Conservation (phyloP, 495 filamentous ascomycete genomes). For the Podospora anserina region DNA sequence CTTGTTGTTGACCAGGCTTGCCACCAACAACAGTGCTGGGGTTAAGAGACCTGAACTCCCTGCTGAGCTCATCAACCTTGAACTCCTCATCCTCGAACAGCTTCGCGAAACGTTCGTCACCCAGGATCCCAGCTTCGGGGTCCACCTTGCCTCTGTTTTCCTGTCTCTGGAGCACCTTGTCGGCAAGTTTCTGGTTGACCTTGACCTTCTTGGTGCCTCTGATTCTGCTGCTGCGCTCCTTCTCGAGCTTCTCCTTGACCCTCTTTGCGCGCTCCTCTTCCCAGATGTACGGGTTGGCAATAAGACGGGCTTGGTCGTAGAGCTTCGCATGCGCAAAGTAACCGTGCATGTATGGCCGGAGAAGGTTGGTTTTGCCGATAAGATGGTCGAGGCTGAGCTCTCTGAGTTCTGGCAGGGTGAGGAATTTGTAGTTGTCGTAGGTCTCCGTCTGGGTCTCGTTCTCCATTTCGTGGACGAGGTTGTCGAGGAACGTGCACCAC, state of each 20-base stretch:
- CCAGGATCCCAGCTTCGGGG: conserved; percentile 59
- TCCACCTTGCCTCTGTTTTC: conserved; percentile 74
- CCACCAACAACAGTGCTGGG: conserved; percentile 57
- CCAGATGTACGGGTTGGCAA: conserved; percentile 87
- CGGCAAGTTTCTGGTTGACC: conserved; percentile 80
- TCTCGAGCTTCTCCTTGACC: conserved; percentile 88
- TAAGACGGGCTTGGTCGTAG: conserved; percentile 91
- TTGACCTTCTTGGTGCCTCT: conserved; percentile 88
- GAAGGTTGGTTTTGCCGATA: conserved; percentile 76
- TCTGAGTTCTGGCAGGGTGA: conserved; percentile 78
- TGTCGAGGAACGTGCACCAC: conserved; percentile 97
- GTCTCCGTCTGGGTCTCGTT: conserved; percentile 69
- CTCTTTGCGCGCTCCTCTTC: conserved; percentile 84
- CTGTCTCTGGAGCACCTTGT: conserved; percentile 75
- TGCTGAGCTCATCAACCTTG: conserved; percentile 81
- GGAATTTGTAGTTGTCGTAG: conserved; percentile 98
- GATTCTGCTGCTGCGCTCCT: conserved; percentile 88
- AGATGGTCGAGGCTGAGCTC: conserved; percentile 80
- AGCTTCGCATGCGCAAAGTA: conserved; percentile 92
- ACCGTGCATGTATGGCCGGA: conserved; percentile 97
- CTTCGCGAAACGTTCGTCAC: conserved; percentile 78
- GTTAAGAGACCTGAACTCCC: conserved; percentile 83
- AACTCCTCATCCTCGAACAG: conserved; percentile 94
- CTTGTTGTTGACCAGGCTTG: not conserved
- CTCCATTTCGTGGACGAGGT: conserved; percentile 97